Evolutionary conservation across 176 grass and related monocot species (phyloP), one percentile per base, ranked within the genome.

Genomic region (Oryza glumipatula): DNA sequence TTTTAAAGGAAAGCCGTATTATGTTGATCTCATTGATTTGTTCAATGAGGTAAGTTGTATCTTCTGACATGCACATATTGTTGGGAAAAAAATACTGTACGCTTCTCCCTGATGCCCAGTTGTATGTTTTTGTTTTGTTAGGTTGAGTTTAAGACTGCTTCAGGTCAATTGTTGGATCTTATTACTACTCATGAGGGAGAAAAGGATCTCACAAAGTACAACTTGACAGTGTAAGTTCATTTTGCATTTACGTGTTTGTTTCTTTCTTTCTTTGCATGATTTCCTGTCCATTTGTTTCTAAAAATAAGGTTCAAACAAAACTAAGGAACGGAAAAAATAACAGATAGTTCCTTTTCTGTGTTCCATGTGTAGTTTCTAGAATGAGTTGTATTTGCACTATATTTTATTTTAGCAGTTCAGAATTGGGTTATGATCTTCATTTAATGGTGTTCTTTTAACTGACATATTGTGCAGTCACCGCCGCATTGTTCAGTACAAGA

Each of bases 61-160:
- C 16, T 65, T 76, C 45, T 68, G 65, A 64, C 9, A 19, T 73
- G 70, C 38, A 48, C 28, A 66, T 51, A 81, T 32, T 5, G 68
- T 80, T 75, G 61, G 26, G 11, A 61, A 61, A 76, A 32, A 36
- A 11, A 30, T 68, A 74, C 4, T 70, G 41, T 70, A 16, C 77
- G 13, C 68, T 95, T 78, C 21, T 58, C 56, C 49, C 60, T 32
- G 44, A 19, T 86, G 38, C 19, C 56, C 73, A 48, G 65, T 68
- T 35, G 11, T 56, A 76, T 33, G 72, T 47, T 85, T 70, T 88
- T 84, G 7, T 64, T 22, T 73, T 41, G 76, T 63, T 80, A 99
- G 96, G 90, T 99, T 88, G 96, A 99, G 61, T 99, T 96, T 78
- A 94, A 96, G 90, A 94, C 96, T n/a, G 91, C 96, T 87, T 99